These are phyloP conservation scores for Boletus rubescentipes DNA, from an alignment of 768 basidiomycete species.

Conservation along the genomic window DNA sequence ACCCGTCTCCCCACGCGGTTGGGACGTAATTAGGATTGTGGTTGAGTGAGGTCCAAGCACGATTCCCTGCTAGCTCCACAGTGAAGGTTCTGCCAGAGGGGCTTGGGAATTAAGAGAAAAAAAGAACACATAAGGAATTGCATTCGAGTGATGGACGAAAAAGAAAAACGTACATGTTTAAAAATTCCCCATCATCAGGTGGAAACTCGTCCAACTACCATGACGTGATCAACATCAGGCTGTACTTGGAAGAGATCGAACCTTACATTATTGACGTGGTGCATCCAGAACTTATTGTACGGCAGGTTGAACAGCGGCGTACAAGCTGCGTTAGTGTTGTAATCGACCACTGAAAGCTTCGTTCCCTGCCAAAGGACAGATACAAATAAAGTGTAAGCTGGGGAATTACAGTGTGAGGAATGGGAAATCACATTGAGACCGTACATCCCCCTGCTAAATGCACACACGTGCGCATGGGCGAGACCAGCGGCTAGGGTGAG, in stretches of 20 bases:
- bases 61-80: conserved; percentile 8
- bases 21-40: rapidly evolving
- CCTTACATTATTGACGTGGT: neutral
- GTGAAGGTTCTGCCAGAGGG: neutral
- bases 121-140: neutral
- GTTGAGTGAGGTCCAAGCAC: neutral
- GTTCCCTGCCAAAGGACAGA: conserved; percentile 5
- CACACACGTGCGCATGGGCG: neutral
- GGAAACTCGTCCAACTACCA: conserved; percentile 1
- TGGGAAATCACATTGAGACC: conserved; percentile 2
- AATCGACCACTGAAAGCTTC: neutral
- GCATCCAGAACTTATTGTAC: conserved; percentile 6
- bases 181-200: neutral
- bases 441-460: neutral
- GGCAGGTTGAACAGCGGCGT: neutral
- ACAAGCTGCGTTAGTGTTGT: neutral
- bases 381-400: neutral
- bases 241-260: neutral
- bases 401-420: neutral
- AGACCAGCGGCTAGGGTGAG: conserved; percentile 14
- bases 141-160: neutral
- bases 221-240: neutral
- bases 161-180: conserved; percentile 11
- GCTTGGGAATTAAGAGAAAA: conserved; percentile 1
- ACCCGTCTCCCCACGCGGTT: conserved; percentile 7